These are phyloP conservation scores for Xylaria sp. DNA, from an alignment of 495 filamentous ascomycete species.

Conservation along the genomic window DNA sequence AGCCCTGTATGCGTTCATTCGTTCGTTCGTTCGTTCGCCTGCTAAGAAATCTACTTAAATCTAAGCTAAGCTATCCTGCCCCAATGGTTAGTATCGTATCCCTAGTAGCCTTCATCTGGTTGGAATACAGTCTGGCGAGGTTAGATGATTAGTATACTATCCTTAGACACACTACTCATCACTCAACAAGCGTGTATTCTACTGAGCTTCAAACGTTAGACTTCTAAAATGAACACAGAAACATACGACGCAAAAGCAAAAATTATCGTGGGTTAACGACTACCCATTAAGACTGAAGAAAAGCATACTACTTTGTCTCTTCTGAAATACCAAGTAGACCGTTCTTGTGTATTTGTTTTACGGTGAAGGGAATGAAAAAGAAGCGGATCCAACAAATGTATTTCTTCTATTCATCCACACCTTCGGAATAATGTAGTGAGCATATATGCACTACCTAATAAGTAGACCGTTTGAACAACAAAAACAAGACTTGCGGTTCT, in stretches of 20 bases:
- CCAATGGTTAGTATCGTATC: background rate
- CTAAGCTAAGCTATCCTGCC: too few species aligned
- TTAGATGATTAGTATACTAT: too few species aligned
- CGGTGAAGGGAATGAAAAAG: background rate
- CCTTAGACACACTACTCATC: too few species aligned
- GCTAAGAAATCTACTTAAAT: too few species aligned
- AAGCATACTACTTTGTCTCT: background rate
- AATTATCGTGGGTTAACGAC: background rate
- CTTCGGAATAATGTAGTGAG: background rate
- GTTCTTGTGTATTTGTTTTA: background rate
- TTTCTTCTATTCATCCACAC: background rate
- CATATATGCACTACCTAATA: background rate
- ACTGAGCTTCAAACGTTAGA: background rate
- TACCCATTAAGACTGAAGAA: background rate
- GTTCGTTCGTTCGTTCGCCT: background rate
- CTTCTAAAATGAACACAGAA: background rate
- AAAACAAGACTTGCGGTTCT: background rate
- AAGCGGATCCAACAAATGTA: background rate
- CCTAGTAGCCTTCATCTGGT: background rate
- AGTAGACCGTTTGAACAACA: background rate
- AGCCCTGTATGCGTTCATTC: too few species aligned
- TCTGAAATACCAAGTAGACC: background rate
- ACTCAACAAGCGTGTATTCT: too few species aligned
- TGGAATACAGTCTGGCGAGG: too few species aligned
- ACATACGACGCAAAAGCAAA: background rate